A percentile compares a stretch with the other conserved stretches of the same genome.
Conservation (phyloP, 1,284 basidiomycete genomes). For the Meira miltonrushii region DNA sequence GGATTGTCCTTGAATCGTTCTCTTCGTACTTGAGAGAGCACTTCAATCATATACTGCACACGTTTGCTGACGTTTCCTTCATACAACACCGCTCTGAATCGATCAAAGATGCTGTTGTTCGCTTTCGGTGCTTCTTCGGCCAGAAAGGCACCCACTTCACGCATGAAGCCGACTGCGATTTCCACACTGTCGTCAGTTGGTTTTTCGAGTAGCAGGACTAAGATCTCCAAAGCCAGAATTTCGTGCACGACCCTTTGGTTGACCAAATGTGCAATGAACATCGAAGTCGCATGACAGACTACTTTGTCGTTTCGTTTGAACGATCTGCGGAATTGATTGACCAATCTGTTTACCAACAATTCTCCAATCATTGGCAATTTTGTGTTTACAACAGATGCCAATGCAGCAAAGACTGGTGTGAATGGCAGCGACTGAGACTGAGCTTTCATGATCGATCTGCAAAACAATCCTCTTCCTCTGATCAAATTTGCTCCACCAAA, state of each 20-base stretch:
- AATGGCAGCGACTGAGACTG: slow-evolving; percentile 94
- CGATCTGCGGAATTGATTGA: slow-evolving; percentile 88
- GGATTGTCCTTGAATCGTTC: slow-evolving; percentile 99
- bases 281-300: slow-evolving; percentile 87
- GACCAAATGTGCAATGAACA: slow-evolving; percentile 92
- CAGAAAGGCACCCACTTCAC: slow-evolving; percentile 92
- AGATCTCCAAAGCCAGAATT: slow-evolving; percentile 87
- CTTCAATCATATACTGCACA: slow-evolving; percentile 99
- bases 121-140: slow-evolving; percentile 89
- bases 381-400: slow-evolving; percentile 92
- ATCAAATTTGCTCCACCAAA: slow-evolving; percentile 50
- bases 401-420: slow-evolving; percentile 90
- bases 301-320: slow-evolving; percentile 99
- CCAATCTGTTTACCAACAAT: slow-evolving; percentile 76
- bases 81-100: slow-evolving; percentile 91
- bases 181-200: slow-evolving; percentile 98
- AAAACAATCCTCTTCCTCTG: slow-evolving; percentile 48
- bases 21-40: slow-evolving; percentile 69
- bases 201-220: slow-evolving; percentile 85
- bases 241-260: slow-evolving; percentile 94
- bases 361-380: slow-evolving; percentile 96
- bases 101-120: slow-evolving; percentile 85
- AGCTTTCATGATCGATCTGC: slow-evolving; percentile 91
- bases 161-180: slow-evolving; percentile 94
- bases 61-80: slow-evolving; percentile 91